These are phyloP conservation scores for Tetrahymena malaccensis DNA, from an alignment of 73 alveolate species.

Conservation along the genomic window DNA sequence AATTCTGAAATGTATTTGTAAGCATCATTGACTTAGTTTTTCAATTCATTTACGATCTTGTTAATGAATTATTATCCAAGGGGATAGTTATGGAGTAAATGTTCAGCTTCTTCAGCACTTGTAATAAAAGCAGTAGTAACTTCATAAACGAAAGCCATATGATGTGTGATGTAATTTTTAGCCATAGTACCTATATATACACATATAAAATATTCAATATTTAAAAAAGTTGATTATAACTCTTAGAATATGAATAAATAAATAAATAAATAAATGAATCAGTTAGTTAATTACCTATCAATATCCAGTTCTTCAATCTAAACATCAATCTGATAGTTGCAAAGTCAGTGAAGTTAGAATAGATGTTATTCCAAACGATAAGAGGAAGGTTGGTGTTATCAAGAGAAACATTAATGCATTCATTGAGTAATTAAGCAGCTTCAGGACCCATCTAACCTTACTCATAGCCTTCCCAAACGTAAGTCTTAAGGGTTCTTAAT, in stretches of 20 bases:
- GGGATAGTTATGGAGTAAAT: conserved; percentile 8
- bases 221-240: no score
- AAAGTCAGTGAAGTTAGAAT: conserved; percentile 14
- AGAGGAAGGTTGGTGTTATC: conserved; percentile 38
- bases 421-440: conserved; percentile 32
- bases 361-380: conserved; percentile 29
- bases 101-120: conserved; percentile 17
- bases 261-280: neutral
- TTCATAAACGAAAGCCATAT: conserved; percentile 48
- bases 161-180: conserved; percentile 14
- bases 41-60: conserved; percentile 20
- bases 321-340: conserved; percentile 10
- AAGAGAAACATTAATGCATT: conserved; percentile 44
- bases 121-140: conserved; percentile 41
- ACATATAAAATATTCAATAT: neutral
- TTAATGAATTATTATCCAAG: conserved; percentile 19
- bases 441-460: conserved; percentile 44
- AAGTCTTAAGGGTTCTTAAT: conserved; percentile 45
- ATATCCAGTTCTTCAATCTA: conserved; percentile 18
- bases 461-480: conserved; percentile 43
- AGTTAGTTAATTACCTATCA: neutral
- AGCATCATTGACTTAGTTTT: conserved; percentile 18
- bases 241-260: no score
- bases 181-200: conserved; percentile 3
- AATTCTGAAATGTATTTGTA: conserved; percentile 24